phyloP scores from a whole-genome alignment of 75 land plant genomes.

The Cunninghamia lanceolata region DNA sequence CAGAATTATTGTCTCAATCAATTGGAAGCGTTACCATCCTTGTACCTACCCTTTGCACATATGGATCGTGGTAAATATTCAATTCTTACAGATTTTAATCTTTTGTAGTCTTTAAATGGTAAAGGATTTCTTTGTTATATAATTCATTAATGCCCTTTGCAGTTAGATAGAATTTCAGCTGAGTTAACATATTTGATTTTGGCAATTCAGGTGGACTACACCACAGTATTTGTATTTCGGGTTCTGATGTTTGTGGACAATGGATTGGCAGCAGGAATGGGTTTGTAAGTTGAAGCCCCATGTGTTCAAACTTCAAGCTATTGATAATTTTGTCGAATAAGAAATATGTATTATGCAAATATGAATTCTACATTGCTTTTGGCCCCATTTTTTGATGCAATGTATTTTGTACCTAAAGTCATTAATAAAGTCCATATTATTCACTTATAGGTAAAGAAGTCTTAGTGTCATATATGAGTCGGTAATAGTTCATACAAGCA shows the following conservation, averaged over 20 bases:
- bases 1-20: constrained; percentile 87
- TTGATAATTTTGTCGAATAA: background rate
- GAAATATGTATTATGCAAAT: background rate
- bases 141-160: background rate
- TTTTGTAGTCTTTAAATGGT: background rate
- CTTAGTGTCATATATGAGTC: background rate
- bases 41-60: constrained; percentile 89
- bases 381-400: background rate
- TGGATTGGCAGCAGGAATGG: constrained; percentile 95
- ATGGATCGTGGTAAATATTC: constrained; percentile 82
- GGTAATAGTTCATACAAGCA: too few species aligned
- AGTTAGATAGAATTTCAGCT: background rate
- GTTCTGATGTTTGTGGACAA: constrained; percentile 94
- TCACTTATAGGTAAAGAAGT: background rate
- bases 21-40: constrained; percentile 78
- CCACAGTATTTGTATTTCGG: constrained; percentile 84
- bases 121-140: background rate
- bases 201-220: constrained; percentile 81
- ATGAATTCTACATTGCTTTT: background rate
- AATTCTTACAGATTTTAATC: background rate
- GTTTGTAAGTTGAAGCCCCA: constrained; percentile 64
- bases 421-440: background rate
- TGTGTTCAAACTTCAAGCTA: background rate
- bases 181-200: constrained; percentile 5
- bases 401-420: background rate